Evolutionary conservation across 345 rosid species (phyloP).

Genomic region (Melaleuca quinquenervia): DNA sequence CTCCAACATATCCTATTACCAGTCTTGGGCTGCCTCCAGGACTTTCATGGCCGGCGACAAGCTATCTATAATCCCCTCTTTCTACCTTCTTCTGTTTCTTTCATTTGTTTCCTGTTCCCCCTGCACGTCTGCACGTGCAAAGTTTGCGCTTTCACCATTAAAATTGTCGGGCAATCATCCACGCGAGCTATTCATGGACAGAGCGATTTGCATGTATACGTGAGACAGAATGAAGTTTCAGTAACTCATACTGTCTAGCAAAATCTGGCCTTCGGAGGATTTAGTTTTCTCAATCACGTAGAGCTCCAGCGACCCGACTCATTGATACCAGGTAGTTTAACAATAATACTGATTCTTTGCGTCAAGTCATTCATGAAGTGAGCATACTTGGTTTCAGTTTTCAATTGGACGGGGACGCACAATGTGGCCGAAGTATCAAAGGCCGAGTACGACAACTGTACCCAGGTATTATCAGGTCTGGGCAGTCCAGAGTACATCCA

Average conservation of each 20-base stretch:
- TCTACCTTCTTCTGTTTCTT: not conserved
- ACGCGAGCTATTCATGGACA: not conserved
- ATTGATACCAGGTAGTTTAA: no score
- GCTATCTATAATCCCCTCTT: not conserved
- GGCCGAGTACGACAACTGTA: slow-evolving; percentile 10
- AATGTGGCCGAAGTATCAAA: slow-evolving; percentile 4
- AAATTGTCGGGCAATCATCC: not conserved
- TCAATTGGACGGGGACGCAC: slow-evolving; percentile 18
- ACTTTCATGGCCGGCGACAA: slow-evolving; percentile 1
- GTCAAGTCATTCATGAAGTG: not conserved
- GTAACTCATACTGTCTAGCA: not conserved
- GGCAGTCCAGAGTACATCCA: not conserved
- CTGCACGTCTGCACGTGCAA: no score
- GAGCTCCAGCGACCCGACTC: no score
- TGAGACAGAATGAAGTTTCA: not conserved
- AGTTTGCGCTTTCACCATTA: not conserved
- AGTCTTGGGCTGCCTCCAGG: slow-evolving; percentile 1
- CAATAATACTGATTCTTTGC: not conserved
- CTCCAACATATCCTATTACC: not conserved
- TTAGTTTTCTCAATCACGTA: not conserved
- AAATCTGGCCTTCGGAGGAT: not conserved
- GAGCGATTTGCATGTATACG: not conserved
- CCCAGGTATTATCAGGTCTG: not conserved
- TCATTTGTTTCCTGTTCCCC: not conserved
- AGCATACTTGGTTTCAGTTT: not conserved